A percentile compares a stretch with the other conserved stretches of the same genome.
These are phyloP conservation scores for Leccinum longicurvipes DNA, from an alignment of 768 basidiomycete genomes.

Conservation along the genomic window DNA sequence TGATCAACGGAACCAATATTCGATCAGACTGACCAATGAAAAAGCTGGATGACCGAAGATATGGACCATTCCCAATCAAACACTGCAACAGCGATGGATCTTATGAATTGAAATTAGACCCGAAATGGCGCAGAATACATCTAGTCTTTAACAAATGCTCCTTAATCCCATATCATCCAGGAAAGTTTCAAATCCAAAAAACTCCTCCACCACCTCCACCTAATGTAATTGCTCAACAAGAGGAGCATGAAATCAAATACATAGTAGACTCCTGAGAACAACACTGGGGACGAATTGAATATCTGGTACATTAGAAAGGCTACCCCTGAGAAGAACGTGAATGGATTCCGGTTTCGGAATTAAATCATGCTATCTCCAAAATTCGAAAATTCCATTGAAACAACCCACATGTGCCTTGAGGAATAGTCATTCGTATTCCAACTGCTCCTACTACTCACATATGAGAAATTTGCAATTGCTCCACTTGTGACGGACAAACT, in stretches of 20 bases:
- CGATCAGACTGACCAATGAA: background rate
- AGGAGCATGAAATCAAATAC: background rate
- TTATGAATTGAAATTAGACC: background rate
- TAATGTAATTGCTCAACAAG: background rate
- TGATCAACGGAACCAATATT: background rate
- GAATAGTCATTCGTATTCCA: too few species aligned
- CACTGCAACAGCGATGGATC: background rate
- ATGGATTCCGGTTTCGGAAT: background rate
- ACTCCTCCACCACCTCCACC: background rate
- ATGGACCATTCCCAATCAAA: background rate
- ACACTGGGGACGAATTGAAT: background rate
- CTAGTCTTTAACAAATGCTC: background rate
- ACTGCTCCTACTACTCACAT: too few species aligned
- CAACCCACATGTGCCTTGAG: too few species aligned
- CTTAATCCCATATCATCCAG: rapidly evolving
- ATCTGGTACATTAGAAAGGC: background rate
- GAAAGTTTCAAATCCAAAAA: background rate
- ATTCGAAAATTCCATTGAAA: too few species aligned
- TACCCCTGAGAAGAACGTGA: background rate
- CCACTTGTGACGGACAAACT: too few species aligned
- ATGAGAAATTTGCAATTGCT: too few species aligned
- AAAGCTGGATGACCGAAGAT: background rate
- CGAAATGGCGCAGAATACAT: background rate
- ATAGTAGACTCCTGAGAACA: background rate
- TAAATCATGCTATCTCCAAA: too few species aligned